Conservation (phyloP, 148 eudicot species). For the Polygonum aviculare region DNA sequence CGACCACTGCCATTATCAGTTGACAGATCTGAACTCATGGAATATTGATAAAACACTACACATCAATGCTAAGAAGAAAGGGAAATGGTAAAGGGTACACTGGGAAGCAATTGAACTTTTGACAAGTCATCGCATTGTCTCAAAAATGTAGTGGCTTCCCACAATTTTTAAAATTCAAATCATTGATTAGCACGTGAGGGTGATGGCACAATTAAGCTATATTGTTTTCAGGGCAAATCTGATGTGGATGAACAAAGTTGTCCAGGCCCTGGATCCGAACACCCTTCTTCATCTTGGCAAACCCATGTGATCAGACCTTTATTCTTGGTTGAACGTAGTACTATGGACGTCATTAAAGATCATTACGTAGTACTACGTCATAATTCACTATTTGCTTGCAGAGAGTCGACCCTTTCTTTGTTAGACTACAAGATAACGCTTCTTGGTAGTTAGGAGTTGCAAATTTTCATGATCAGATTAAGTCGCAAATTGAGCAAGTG, state of each 20-base stretch:
- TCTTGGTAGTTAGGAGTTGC: too few relatives aligned
- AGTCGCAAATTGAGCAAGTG: too few relatives aligned
- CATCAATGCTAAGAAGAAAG: neutral
- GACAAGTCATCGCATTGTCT: neutral
- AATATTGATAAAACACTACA: neutral
- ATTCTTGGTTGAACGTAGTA: too few relatives aligned
- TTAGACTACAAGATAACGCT: too few relatives aligned
- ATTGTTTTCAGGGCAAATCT: slow-evolving; percentile 7
- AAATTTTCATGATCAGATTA: too few relatives aligned
- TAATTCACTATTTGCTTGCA: too few relatives aligned
- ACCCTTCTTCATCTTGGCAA: too few relatives aligned
- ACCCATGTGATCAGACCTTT: too few relatives aligned
- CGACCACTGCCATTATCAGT: neutral
- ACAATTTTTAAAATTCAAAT: neutral
- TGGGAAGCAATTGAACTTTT: neutral
- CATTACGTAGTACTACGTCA: too few relatives aligned
- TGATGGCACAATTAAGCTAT: neutral
- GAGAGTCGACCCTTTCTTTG: too few relatives aligned
- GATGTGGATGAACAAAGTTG: neutral
- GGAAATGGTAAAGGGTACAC: neutral
- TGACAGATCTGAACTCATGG: neutral
- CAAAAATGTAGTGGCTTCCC: neutral
- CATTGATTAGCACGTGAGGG: neutral
- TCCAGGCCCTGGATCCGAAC: too few relatives aligned
- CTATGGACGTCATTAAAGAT: too few relatives aligned